These are phyloP conservation scores for Colletotrichum sp. DNA, from an alignment of 2,329 filamentous ascomycete genomes.

Conservation along the genomic window DNA sequence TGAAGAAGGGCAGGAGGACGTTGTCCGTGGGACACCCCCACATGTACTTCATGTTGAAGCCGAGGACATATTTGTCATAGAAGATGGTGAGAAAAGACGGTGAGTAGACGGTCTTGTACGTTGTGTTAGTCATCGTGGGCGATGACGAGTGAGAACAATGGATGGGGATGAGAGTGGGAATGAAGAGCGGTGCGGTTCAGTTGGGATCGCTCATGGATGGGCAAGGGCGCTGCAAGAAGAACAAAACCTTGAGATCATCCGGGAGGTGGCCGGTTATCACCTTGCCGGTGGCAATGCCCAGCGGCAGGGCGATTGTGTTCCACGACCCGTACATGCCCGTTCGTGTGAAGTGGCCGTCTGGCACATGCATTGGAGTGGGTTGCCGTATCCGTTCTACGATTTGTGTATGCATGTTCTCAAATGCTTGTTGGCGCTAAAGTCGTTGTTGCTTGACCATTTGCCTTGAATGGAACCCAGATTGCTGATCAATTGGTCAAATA, in stretches of 20 bases:
- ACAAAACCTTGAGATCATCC: not conserved
- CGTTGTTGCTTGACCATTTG: not conserved
- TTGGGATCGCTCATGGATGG: not conserved
- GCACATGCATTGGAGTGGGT: not conserved
- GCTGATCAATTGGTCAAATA: not conserved
- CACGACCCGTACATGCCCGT: not conserved
- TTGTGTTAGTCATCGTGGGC: constrained; percentile 3
- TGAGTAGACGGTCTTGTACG: constrained; percentile 4
- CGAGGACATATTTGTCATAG: constrained; percentile 37
- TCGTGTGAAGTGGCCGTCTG: not conserved
- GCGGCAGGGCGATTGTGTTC: not conserved
- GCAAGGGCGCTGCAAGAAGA: not conserved
- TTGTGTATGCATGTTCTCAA: not conserved
- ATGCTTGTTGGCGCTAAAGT: not conserved
- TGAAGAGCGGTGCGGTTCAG: not conserved
- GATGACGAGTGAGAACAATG: not conserved
- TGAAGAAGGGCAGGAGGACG: constrained; percentile 38
- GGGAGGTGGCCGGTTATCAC: not conserved
- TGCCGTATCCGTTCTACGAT: not conserved
- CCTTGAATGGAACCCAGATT: not conserved
- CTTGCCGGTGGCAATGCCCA: not conserved
- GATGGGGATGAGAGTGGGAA: not conserved
- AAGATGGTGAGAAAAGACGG: constrained; percentile 20
- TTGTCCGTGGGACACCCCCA: constrained; percentile 38
- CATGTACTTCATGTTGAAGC: constrained; percentile 37